These are phyloP conservation scores for Colletotrichum theobromicola DNA, from an alignment of 2,329 filamentous ascomycete species.

Conservation along the genomic window DNA sequence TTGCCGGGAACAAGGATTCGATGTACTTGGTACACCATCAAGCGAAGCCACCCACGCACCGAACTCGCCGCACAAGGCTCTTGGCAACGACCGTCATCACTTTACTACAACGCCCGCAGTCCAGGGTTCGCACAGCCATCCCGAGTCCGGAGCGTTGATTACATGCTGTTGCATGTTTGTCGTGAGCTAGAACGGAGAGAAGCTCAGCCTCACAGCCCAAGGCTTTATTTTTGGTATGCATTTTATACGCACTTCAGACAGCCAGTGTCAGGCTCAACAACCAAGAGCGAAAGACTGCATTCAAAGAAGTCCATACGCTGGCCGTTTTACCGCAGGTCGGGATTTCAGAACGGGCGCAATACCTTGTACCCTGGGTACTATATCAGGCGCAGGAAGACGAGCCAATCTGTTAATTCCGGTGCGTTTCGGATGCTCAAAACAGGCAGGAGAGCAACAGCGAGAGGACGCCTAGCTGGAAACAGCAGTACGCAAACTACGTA, in stretches of 20 bases:
- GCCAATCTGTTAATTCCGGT: not conserved
- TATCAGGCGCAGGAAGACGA: not conserved
- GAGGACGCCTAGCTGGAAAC: not conserved
- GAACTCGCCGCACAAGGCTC: not conserved
- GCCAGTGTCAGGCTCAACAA: not conserved
- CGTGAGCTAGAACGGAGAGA: not conserved
- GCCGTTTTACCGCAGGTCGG: not conserved
- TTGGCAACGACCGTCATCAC: constrained; percentile 1
- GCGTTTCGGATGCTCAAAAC: constrained; percentile 1
- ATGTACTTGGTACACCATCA: not conserved
- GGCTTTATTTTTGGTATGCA: not conserved
- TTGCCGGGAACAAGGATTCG: not conserved
- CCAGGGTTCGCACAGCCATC: not conserved
- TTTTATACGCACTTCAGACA: not conserved
- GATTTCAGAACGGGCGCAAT: constrained; percentile 5
- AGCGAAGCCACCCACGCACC: not conserved
- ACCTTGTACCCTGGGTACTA: not conserved
- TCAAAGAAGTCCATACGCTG: not conserved
- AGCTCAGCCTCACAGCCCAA: not conserved
- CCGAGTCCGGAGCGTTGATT: not conserved
- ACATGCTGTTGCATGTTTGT: not conserved
- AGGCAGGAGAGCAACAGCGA: constrained; percentile 13
- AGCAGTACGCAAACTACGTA: not conserved
- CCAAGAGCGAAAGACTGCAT: not conserved
- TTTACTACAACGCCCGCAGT: constrained; percentile 8